A percentile compares a stretch with the other conserved stretches of the same genome.
Evolutionary conservation across 768 basidiomycete genomes (phyloP).

Genomic region (Pleurotus giganteus): DNA sequence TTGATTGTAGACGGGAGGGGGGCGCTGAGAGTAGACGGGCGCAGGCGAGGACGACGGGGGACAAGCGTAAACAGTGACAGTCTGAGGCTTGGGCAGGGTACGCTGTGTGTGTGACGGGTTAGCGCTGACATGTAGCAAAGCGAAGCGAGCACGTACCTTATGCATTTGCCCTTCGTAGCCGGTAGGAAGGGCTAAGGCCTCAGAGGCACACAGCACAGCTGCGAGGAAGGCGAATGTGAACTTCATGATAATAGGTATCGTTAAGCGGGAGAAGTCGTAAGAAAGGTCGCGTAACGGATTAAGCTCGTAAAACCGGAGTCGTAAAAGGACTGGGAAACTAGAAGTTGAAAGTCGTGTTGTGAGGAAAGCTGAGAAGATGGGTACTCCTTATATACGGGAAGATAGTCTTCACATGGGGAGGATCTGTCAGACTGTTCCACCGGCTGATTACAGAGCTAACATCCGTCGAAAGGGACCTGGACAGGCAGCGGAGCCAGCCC

Average conservation of each 20-base stretch:
- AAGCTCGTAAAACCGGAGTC: slow-evolving; percentile 7
- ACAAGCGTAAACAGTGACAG: neutral
- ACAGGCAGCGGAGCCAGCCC: neutral
- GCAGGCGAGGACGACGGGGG: neutral
- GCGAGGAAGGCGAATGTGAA: slow-evolving; percentile 5
- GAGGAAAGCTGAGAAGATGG: neutral
- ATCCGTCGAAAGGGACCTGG: neutral
- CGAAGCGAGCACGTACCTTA: neutral
- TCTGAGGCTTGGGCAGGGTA: neutral
- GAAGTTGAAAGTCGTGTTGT: neutral
- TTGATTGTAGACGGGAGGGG: neutral
- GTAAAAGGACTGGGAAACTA: slow-evolving; percentile 8
- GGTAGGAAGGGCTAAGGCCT: slow-evolving; percentile 7
- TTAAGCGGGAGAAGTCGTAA: slow-evolving; percentile 5
- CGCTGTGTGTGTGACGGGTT: neutral
- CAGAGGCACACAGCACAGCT: slow-evolving; percentile 5
- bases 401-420: neutral
- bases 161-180: slow-evolving; percentile 5
- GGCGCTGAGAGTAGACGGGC: neutral
- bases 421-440: neutral
- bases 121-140: neutral
- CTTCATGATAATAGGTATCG: slow-evolving; percentile 4
- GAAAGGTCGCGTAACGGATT: slow-evolving; percentile 5
- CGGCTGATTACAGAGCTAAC: neutral
- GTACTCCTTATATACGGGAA: neutral